phyloP scores from a whole-genome alignment of 2,329 filamentous ascomycete species.

The Epichloe amarillans region DNA sequence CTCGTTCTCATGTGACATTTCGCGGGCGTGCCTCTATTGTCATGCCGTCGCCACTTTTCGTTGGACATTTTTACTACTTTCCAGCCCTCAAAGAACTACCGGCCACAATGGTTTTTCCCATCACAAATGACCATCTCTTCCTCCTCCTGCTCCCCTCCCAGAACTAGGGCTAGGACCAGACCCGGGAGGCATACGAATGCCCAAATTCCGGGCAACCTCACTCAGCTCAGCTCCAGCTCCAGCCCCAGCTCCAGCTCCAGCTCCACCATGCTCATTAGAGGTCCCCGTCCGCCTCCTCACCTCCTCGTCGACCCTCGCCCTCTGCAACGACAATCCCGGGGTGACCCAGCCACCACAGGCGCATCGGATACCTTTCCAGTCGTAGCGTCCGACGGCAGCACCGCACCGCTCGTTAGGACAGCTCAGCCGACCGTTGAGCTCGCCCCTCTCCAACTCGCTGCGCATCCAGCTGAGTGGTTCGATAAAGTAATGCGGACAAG shows the following conservation, averaged over 20 bases:
- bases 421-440: constrained; percentile 68
- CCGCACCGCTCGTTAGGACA: constrained; percentile 71
- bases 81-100: no score
- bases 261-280: no score
- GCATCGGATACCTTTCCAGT: constrained; percentile 92
- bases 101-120: no score
- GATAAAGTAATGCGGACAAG: constrained; percentile 77
- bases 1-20: no score
- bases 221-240: constrained; percentile 10
- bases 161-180: constrained; percentile 8
- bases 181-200: constrained; percentile 44
- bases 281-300: constrained; percentile 13
- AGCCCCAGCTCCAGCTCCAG: no score
- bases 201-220: constrained; percentile 17
- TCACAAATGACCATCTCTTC: not conserved
- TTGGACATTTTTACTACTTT: no score
- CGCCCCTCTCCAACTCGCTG: constrained; percentile 62
- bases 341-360: constrained; percentile 84
- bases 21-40: no score
- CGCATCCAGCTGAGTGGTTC: constrained; percentile 96
- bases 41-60: no score
- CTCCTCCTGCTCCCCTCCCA: constrained; percentile 11
- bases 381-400: constrained; percentile 79
- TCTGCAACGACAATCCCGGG: constrained; percentile 76
- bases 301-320: constrained; percentile 66